A percentile compares a stretch with the other conserved stretches of the same genome.
Evolutionary conservation across 2,329 filamentous ascomycete species (phyloP).

Genomic region (Diaporthe caulivora): DNA sequence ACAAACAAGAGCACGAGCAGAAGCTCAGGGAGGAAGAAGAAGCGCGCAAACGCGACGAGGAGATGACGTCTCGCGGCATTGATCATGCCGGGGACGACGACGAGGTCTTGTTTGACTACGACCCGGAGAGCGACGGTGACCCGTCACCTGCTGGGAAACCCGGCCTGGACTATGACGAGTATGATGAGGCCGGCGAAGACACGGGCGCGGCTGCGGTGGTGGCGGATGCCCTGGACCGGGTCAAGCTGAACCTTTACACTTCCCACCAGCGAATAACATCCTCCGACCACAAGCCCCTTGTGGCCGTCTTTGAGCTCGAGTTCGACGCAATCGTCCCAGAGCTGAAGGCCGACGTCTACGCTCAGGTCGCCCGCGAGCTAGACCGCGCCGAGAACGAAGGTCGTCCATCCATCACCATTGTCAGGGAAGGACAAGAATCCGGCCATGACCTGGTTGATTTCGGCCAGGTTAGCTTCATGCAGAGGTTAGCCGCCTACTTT

Average conservation of each 20-base stretch:
- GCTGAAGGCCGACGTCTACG: slow-evolving; percentile 84
- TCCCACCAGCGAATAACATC: slow-evolving; percentile 92
- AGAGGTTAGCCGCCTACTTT: slow-evolving; percentile 73
- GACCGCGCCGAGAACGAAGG: slow-evolving; percentile 94
- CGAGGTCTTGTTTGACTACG: slow-evolving; percentile 88
- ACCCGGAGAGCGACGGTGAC: slow-evolving; percentile 80
- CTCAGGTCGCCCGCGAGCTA: slow-evolving; percentile 87
- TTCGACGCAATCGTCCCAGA: slow-evolving; percentile 90
- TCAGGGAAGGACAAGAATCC: slow-evolving; percentile 73
- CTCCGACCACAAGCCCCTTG: slow-evolving; percentile 94
- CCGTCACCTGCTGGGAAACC: slow-evolving; percentile 53
- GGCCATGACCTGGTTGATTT: slow-evolving; percentile 76
- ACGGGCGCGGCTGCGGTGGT: slow-evolving; percentile 66
- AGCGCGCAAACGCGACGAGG: slow-evolving; percentile 79
- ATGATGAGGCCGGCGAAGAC: slow-evolving; percentile 60
- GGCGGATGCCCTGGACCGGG: slow-evolving; percentile 67
- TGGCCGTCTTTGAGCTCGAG: slow-evolving; percentile 83
- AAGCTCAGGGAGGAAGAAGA: slow-evolving; percentile 74
- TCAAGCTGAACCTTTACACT: slow-evolving; percentile 76
- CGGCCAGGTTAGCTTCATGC: slow-evolving; percentile 78
- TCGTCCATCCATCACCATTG: slow-evolving; percentile 83
- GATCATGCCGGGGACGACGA: slow-evolving; percentile 82
- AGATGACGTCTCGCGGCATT: slow-evolving; percentile 85
- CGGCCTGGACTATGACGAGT: slow-evolving; percentile 72
- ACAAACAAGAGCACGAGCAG: slow-evolving; percentile 75